Conservation (phyloP, 139 green algal genomes). For the Axilococcus clingmanii region DNA sequence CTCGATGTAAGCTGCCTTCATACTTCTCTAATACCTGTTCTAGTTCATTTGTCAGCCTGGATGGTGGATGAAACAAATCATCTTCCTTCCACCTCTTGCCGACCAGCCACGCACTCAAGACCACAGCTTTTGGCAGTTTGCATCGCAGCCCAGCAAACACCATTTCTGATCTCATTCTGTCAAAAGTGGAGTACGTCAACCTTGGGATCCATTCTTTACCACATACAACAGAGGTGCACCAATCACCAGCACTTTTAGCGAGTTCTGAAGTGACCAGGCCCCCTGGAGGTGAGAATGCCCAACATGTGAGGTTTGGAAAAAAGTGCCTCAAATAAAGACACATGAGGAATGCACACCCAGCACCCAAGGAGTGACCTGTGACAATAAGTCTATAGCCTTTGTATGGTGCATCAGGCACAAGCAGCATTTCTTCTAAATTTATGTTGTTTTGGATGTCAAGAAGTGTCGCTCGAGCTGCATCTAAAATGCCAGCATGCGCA, state of each 20-base stretch:
- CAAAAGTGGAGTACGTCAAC: conserved; percentile 36
- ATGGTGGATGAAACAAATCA: conserved; percentile 36
- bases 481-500: conserved; percentile 49
- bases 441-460: conserved; percentile 11
- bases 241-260: conserved; percentile 11
- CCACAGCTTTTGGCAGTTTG: conserved; percentile 30
- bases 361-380: conserved; percentile 59
- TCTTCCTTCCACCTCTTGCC: conserved; percentile 24
- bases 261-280: conserved; percentile 18
- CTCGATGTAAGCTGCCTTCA: neutral
- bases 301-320: conserved; percentile 38
- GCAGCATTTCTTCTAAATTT: conserved; percentile 10
- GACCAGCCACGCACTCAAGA: conserved; percentile 21
- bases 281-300: conserved; percentile 50
- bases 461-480: conserved; percentile 29
- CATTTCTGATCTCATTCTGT: conserved; percentile 42
- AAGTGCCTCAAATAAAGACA: conserved; percentile 39
- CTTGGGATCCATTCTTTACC: conserved; percentile 55
- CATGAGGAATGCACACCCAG: conserved; percentile 51
- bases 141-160: conserved; percentile 27
- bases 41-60: conserved; percentile 5
- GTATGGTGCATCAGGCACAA: conserved; percentile 5
- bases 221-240: conserved; percentile 34
- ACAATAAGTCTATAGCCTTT: conserved; percentile 45
- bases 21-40: neutral